These are phyloP conservation scores for Candida piceae DNA, from an alignment of 805 yeast genomes.

Conservation along the genomic window DNA sequence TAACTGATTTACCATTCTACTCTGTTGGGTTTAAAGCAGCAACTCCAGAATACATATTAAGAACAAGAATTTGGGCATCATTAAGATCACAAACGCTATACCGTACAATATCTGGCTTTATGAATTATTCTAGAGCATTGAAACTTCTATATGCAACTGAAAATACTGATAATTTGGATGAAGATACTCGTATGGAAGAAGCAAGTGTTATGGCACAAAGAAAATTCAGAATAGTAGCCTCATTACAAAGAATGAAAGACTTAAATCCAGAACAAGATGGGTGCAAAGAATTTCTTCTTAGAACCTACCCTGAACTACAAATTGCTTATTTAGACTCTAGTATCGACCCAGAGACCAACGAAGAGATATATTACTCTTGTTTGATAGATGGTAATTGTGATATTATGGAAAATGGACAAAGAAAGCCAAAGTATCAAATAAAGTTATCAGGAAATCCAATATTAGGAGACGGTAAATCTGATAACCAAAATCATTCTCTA, in stretches of 20 bases:
- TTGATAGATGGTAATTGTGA: conserved; percentile 70
- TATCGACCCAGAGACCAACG: conserved; percentile 37
- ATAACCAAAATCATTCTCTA: conserved; percentile 74
- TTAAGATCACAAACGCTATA: conserved; percentile 76
- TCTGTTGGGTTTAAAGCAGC: conserved; percentile 68
- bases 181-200: conserved; percentile 35
- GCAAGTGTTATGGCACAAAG: conserved; percentile 54
- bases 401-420: conserved; percentile 49
- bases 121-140: conserved; percentile 70
- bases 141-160: conserved; percentile 57
- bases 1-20: conserved; percentile 59
- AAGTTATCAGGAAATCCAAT: conserved; percentile 76
- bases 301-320: conserved; percentile 66
- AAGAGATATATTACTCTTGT: conserved; percentile 50
- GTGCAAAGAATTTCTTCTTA: conserved; percentile 50
- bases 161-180: conserved; percentile 34
- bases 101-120: conserved; percentile 77
- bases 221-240: conserved; percentile 59
- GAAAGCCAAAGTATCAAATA: conserved; percentile 59
- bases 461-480: conserved; percentile 81
- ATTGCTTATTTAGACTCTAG: conserved; percentile 58
- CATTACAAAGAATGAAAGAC: conserved; percentile 56
- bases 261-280: conserved; percentile 55
- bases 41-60: conserved; percentile 53
- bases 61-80: conserved; percentile 87